A percentile compares a stretch with the other conserved stretches of the same genome.
These are phyloP conservation scores for Ophiosphaerella narmari DNA, from an alignment of 2,329 filamentous ascomycete genomes.

Conservation along the genomic window DNA sequence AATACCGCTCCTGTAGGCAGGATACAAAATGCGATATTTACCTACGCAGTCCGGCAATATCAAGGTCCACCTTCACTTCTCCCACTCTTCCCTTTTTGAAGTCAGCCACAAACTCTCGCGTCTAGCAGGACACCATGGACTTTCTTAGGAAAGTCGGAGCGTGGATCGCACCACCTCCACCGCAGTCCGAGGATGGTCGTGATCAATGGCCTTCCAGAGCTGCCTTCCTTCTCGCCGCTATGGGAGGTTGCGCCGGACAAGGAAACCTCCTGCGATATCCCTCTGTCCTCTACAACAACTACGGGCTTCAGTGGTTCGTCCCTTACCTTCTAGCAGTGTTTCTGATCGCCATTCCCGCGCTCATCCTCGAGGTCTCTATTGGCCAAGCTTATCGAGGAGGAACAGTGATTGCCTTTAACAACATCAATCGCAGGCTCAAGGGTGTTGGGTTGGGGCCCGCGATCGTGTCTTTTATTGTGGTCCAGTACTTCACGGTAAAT, in stretches of 20 bases:
- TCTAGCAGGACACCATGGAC: slow-evolving; percentile 12
- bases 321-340: slow-evolving; percentile 62
- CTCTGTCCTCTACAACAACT: slow-evolving; percentile 64
- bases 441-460: slow-evolving; percentile 59
- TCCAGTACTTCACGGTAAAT: slow-evolving; percentile 62
- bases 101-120: too few species aligned
- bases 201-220: slow-evolving; percentile 62
- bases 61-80: slow-evolving; percentile 2
- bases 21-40: slow-evolving; percentile 20
- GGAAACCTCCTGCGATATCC: slow-evolving; percentile 64
- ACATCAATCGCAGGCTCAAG: slow-evolving; percentile 58
- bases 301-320: slow-evolving; percentile 65
- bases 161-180: slow-evolving; percentile 41
- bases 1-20: slow-evolving; percentile 7
- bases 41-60: slow-evolving; percentile 4
- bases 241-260: slow-evolving; percentile 64
- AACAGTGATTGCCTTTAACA: slow-evolving; percentile 59
- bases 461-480: slow-evolving; percentile 58
- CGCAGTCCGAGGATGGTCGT: slow-evolving; percentile 48
- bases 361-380: slow-evolving; percentile 60
- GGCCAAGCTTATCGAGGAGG: slow-evolving; percentile 61
- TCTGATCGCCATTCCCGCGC: slow-evolving; percentile 60
- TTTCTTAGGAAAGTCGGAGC: slow-evolving; percentile 26
- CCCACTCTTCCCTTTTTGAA: not conserved
- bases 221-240: slow-evolving; percentile 61